Percentiles rank a stretch among this genome's conserved stretches.
These are phyloP conservation scores for Curvularia hawaiiensis DNA, from an alignment of 2,329 filamentous ascomycete genomes.

Conservation along the genomic window DNA sequence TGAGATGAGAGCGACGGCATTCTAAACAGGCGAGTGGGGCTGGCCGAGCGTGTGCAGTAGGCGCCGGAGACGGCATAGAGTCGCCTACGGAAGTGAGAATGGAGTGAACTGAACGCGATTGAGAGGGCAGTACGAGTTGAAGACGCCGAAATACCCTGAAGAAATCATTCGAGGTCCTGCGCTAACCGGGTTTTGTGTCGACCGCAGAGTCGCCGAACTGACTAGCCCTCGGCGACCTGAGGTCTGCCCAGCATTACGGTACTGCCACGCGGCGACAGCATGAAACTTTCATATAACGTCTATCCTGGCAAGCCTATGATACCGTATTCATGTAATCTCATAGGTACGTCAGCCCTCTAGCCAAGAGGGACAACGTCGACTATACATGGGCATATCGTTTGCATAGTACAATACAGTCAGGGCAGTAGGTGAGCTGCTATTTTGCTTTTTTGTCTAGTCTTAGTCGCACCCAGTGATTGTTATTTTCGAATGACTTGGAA, in stretches of 20 bases:
- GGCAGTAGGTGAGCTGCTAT: background rate
- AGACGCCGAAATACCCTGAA: constrained; percentile 7
- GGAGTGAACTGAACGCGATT: constrained; percentile 3
- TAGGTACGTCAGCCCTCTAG: background rate
- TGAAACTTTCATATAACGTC: background rate
- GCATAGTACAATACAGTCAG: background rate
- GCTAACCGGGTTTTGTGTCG: background rate
- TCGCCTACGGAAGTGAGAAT: background rate
- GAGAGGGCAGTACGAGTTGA: constrained; percentile 2
- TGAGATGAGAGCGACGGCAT: constrained; percentile 55
- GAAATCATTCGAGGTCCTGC: background rate
- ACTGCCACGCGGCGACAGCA: background rate
- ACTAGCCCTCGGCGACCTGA: background rate
- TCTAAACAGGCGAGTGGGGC: constrained; percentile 51
- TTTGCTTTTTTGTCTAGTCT: background rate
- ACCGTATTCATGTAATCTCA: background rate
- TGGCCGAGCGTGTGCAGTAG: constrained; percentile 14
- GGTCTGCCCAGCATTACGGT: background rate
- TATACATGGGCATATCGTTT: background rate
- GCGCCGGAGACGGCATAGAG: constrained; percentile 7
- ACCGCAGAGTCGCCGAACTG: constrained; percentile 1
- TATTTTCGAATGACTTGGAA: background rate
- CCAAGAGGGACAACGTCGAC: background rate
- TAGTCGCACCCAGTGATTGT: background rate
- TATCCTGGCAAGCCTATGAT: background rate